Base-by-base conservation (phyloP, 83 land plant species). In the Thuja plicata region DNA sequence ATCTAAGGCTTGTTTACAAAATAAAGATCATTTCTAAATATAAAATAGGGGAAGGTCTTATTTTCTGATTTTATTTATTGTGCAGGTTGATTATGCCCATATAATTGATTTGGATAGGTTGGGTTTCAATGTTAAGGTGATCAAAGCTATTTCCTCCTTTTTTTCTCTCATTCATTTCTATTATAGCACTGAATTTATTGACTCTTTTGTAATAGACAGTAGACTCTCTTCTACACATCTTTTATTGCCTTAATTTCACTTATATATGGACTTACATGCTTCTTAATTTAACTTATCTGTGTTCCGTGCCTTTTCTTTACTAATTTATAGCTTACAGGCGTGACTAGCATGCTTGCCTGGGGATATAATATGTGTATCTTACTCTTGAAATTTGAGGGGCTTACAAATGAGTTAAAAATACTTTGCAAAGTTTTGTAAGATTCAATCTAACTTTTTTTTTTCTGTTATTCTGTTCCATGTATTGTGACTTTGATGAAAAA, bases 41-140 rank as follows among this genome's bases (percentile, higher is more conserved):
- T 80, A 10, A 21, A 41, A 34, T 27, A 79, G n/a, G 45, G 45
- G 48, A 80, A 80, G 48, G 84, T 83, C 48, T 46, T 45, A 46
- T 83, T 83, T n/a, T 45, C 43, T 82, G 15, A 46, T 45, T 4
- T 71, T 43, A 41, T 12, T 54, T 38, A 4, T 37, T 48, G 71
- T 89, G 70, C 93, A 97, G 99, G 94, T 97, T 87, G 99, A 94
- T 34, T 92, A 79, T 94, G 99, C 99, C 71, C 50, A 91, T 89
- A 96, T 97, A 91, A 89, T 96, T 90, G 98, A 96, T 54, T 86
- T 97, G 91, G 99, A 97, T 90, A 94, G 95, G 50, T 95, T 97
- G 87, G 99, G 99, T 52, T 97, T 97, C 90, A 92, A 96, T 95
- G 97, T 97, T 41, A 92, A 95, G 98, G 99, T 95, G 62, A 85